phyloP scores from a whole-genome alignment of 192 early-diverging fungal genomes.

The Dissophora globulifera region DNA sequence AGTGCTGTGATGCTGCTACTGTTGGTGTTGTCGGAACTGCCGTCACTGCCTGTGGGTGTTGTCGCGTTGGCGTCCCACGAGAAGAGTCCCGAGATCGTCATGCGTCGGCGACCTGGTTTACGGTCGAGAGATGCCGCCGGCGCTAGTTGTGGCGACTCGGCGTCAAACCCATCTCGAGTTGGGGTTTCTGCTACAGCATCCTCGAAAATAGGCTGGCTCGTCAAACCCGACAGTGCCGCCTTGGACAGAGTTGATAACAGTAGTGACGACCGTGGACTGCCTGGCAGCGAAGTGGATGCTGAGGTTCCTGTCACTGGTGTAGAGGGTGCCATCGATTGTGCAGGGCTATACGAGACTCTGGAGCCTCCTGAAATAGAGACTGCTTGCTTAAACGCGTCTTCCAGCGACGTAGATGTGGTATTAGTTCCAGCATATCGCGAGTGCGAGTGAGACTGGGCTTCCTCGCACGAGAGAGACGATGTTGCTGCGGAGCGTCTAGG shows the following conservation, averaged over 20 bases:
- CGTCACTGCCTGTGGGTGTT: not conserved
- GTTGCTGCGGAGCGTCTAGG: slow-evolving; percentile 12
- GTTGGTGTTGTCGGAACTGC: not conserved
- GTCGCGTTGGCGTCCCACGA: slow-evolving; percentile 4
- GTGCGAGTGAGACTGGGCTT: slow-evolving; percentile 22
- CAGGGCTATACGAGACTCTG: too few species aligned
- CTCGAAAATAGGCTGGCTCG: too few species aligned
- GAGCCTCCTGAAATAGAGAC: not conserved
- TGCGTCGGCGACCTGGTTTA: slow-evolving; percentile 15
- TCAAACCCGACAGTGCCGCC: too few species aligned
- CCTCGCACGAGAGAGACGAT: slow-evolving; percentile 10
- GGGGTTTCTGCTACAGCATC: too few species aligned
- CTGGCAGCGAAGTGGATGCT: too few species aligned
- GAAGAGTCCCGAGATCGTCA: slow-evolving; percentile 31
- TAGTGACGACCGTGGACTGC: too few species aligned
- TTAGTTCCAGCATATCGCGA: not conserved
- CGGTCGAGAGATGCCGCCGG: slow-evolving; percentile 1
- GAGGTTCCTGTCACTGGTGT: too few species aligned
- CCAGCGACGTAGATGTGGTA: not conserved
- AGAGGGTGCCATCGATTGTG: too few species aligned
- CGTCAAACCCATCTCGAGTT: too few species aligned
- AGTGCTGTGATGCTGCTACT: slow-evolving; percentile 11
- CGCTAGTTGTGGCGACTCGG: too few species aligned
- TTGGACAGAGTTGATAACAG: too few species aligned
- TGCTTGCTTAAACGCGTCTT: not conserved